Evolutionary conservation across 2,329 filamentous ascomycete species (phyloP), one percentile per base, ranked within the genome.

Genomic region (Nigrospora oryzae): DNA sequence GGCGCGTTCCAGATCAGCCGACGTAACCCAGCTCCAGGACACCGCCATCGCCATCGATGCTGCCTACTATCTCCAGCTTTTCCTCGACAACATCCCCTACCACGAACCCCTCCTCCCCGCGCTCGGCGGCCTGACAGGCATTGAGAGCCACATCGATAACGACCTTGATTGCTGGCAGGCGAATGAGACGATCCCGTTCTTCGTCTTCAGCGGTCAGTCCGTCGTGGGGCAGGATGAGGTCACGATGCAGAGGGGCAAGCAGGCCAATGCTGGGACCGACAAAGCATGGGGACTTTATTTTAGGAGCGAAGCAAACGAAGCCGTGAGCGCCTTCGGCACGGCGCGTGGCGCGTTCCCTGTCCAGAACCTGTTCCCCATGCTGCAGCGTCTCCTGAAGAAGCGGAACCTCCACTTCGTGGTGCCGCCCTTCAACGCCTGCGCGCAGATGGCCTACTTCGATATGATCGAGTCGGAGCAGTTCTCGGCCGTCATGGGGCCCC

Each of bases 71-170:
- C 79, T 98, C 51, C 77, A 84, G 62, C 81, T 83, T 48, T 78
- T 95, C 53, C 80, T 95, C 56, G 80, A 84, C 59, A 78, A 75
- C 46, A 64, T 76, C 37, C 77, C 81, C 28, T 83, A 79, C 38
- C 84, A 87, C 59, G 93, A 98, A 64, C 90, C 91, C 36, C 81
- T 98, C 32, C 77, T 97, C 32, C 82, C 89, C 45, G 93, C 93
- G 17, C 79, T 97, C 40, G 93, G 91, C 41, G 93, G 93, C 46
- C 77, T 91, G 49, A 93, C 91, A 48, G 86, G 86, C 43, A 75
- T 97, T 59, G 79, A 79, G 63, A 73, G 70, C 52, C 84, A 85
- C 57, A 84, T 98, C 51, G 80, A 87, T 60, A 75, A 77, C 42
- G 87, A 95, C 55, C 71, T 98, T 30, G 76, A 85, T 48, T 71